Percentiles rank a stretch among this genome's conserved stretches.
These are phyloP conservation scores for Gamsiella multidivaricata DNA, from an alignment of 192 early-diverging fungal genomes.

Conservation along the genomic window DNA sequence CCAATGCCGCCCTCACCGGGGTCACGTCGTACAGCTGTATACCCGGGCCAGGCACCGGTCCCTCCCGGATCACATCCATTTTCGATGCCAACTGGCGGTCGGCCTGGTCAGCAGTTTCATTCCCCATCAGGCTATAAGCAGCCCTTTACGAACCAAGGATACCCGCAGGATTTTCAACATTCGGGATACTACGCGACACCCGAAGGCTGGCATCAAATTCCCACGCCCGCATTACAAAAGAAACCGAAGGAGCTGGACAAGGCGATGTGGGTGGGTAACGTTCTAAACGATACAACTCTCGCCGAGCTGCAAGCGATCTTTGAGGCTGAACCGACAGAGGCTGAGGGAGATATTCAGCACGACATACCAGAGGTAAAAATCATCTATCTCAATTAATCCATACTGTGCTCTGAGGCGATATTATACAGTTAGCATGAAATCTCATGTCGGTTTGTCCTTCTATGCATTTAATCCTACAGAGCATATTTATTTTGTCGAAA, in stretches of 20 bases:
- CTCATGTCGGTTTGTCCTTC: too few relatives aligned
- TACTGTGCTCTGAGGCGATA: too few relatives aligned
- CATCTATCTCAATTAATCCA: too few relatives aligned
- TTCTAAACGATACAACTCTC: constrained; percentile 55
- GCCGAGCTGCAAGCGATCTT: constrained; percentile 60
- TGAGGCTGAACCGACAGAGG: constrained; percentile 57
- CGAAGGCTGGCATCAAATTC: constrained; percentile 26
- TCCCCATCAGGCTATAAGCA: constrained; percentile 8
- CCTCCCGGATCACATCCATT: constrained; percentile 13
- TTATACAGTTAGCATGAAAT: too few relatives aligned
- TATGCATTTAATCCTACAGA: too few relatives aligned
- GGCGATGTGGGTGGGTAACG: constrained; percentile 64
- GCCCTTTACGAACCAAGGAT: constrained; percentile 18
- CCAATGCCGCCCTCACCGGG: constrained; percentile 7
- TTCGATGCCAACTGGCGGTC: neutral
- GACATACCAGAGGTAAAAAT: constrained; percentile 35
- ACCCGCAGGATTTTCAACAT: constrained; percentile 16
- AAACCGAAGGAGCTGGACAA: constrained; percentile 64
- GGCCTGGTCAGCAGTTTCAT: constrained; percentile 15
- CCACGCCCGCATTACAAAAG: constrained; percentile 42
- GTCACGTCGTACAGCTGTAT: constrained; percentile 11
- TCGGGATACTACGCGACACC: constrained; percentile 23
- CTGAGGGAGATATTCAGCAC: constrained; percentile 35
- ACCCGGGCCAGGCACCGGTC: constrained; percentile 1
- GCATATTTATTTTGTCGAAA: constrained; percentile 59